Evolutionary conservation across 371 early-diverging fungal genomes (phyloP).

Genomic region (Saksenaea vasiformis): DNA sequence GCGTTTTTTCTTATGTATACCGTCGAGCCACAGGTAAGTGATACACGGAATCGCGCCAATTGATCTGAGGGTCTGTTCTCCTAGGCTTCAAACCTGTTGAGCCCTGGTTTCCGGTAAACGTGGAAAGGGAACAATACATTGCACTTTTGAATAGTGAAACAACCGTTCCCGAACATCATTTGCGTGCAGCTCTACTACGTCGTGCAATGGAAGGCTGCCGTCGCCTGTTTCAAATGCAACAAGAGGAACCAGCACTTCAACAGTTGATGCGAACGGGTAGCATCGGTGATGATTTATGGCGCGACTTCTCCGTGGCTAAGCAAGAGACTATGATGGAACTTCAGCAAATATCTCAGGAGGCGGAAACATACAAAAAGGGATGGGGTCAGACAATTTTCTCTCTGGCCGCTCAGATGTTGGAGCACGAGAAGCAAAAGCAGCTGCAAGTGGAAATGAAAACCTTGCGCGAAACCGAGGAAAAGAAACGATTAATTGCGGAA

Average conservation of each 20-base stretch:
- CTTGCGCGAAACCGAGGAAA: conserved; percentile 47
- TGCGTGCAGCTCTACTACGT: conserved; percentile 78
- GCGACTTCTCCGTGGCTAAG: conserved; percentile 79
- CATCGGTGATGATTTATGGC: conserved; percentile 88
- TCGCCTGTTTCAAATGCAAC: conserved; percentile 74
- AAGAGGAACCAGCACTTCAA: conserved; percentile 83
- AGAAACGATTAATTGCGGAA: conserved; percentile 21
- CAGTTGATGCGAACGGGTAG: conserved; percentile 81
- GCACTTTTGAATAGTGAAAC: conserved; percentile 64
- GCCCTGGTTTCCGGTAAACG: conserved; percentile 75
- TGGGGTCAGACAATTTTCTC: conserved; percentile 89
- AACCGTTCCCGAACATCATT: conserved; percentile 60
- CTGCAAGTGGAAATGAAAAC: conserved; percentile 46
- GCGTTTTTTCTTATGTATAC: conserved; percentile 60
- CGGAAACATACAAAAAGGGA: conserved; percentile 77
- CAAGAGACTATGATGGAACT: conserved; percentile 83
- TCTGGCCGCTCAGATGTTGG: conserved; percentile 80
- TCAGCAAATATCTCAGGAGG: conserved; percentile 79
- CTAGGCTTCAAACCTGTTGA: conserved; percentile 39
- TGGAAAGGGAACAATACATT: conserved; percentile 72
- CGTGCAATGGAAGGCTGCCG: conserved; percentile 86
- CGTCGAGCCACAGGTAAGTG: conserved; percentile 42
- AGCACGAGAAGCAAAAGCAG: conserved; percentile 58
- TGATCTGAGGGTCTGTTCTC: not conserved
- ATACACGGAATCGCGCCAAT: conserved; percentile 13